Evolutionary conservation across 2,329 filamentous ascomycete genomes (phyloP), one percentile per base, ranked within the genome.

Genomic region (Huntiella abstrusa): DNA sequence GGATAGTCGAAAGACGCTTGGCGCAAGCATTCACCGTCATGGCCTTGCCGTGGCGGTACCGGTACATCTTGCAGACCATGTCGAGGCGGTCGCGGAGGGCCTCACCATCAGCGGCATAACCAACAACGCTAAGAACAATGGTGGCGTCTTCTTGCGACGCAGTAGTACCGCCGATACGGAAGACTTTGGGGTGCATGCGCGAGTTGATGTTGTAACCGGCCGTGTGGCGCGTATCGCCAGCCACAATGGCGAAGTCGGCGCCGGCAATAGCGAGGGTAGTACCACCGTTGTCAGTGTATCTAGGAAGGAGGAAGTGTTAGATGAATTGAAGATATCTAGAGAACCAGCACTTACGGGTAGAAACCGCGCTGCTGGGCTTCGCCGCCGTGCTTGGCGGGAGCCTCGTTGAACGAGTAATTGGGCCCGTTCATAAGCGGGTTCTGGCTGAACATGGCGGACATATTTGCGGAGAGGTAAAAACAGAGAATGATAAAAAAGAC

Each of bases 151-250:
- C 76, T 61, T 92, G 84, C 47, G 84, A 80, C 45, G 85, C 76
- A 37, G 83, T 87, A 51, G 87, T 84, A 46, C 88, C 91, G 51
- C 92, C 91, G 55, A 98, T 92, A 65, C 83, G 86, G 75, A 94
- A 98, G 52, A 98, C 82, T 67, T 98, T 98, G 48, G 91, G 91
- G 50, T 80, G 75, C 69, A 83, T 88, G 57, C 91, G 83, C 50
- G 87, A 87, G 76, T 98, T 95, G 79, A 98, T 98, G 71, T 82
- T 95, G 77, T 94, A 98, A 60, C 92, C 91, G 53, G 83, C 82
- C 47, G 87, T 94, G 59, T 85, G 84, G 61, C 91, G 83, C 56
- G 91, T 98, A 69, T 98, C 91, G 65, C 92, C 91, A 39, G 91
- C 91, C 62, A 98, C 77, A 66, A 98, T 92, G 59, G 86, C 77